phyloP scores from a whole-genome alignment of 164 flowering plant species.

The Berberis vulgaris region DNA sequence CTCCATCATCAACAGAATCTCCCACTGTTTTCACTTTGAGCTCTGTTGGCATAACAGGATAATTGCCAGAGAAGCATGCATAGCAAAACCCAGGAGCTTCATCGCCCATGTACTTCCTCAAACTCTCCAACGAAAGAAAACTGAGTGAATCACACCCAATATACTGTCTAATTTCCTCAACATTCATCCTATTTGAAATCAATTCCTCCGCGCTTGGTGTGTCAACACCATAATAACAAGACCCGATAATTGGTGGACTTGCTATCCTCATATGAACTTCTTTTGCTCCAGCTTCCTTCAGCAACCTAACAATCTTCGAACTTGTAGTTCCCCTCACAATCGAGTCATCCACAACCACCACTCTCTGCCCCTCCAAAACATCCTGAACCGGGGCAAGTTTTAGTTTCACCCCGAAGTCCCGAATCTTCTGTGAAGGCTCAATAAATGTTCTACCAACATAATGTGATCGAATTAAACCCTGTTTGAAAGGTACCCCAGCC shows the following conservation, averaged over 20 bases:
- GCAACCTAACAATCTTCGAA: not conserved
- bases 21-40: no score
- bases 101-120: conserved; percentile 20
- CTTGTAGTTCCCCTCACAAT: not conserved
- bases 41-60: no score
- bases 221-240: conserved; percentile 83
- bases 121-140: conserved; percentile 52
- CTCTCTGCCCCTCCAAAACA: not conserved
- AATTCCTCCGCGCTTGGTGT: conserved; percentile 75
- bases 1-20: no score
- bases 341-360: not conserved
- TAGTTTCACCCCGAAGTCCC: not conserved
- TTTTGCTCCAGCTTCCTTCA: not conserved
- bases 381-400: not conserved
- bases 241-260: not conserved
- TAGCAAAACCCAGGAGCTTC: not conserved
- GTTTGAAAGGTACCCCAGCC: conserved; percentile 77
- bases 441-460: not conserved
- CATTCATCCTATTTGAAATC: conserved; percentile 70
- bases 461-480: conserved; percentile 35
- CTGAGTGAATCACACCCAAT: conserved; percentile 82
- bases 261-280: not conserved
- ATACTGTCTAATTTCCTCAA: conserved; percentile 60
- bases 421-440: not conserved
- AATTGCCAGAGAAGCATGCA: no score